phyloP scores from a whole-genome alignment of 176 grass and related monocot species.

The Otatea glauca region DNA sequence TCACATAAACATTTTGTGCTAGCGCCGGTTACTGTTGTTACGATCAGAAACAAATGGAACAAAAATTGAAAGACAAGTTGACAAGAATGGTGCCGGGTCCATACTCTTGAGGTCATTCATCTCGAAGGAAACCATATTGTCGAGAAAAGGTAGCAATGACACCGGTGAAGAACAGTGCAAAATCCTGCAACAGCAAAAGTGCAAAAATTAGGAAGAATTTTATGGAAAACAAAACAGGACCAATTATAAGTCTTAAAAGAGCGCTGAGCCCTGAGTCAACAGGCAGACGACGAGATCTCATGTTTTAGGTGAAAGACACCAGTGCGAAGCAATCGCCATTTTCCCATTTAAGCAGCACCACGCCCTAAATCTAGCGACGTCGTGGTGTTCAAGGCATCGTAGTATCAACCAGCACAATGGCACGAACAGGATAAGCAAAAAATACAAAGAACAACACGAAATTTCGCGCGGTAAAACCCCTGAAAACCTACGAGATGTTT shows the following conservation, averaged over 20 bases:
- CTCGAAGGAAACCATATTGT: slow-evolving; percentile 94
- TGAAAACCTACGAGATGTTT: background rate
- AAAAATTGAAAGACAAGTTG: background rate
- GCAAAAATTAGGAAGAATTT: background rate
- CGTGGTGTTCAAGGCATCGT: background rate
- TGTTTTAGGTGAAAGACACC: background rate
- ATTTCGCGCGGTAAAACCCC: background rate
- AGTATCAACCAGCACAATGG: background rate
- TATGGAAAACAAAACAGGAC: background rate
- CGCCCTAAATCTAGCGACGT: background rate
- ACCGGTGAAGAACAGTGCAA: slow-evolving; percentile 2
- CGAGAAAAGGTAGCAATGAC: slow-evolving; percentile 4
- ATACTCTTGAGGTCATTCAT: slow-evolving; percentile 98
- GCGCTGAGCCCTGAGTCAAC: background rate
- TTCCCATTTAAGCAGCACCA: background rate
- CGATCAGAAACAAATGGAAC: background rate
- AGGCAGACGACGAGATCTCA: background rate
- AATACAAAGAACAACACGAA: background rate
- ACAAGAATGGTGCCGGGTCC: background rate
- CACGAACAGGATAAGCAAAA: background rate
- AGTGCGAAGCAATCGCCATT: background rate
- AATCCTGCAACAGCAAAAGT: slow-evolving; percentile 29
- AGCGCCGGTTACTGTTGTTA: background rate
- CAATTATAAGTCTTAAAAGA: background rate
- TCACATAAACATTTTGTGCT: background rate